Base-by-base conservation (phyloP, 768 basidiomycete species). In the Amanita inopinata region DNA sequence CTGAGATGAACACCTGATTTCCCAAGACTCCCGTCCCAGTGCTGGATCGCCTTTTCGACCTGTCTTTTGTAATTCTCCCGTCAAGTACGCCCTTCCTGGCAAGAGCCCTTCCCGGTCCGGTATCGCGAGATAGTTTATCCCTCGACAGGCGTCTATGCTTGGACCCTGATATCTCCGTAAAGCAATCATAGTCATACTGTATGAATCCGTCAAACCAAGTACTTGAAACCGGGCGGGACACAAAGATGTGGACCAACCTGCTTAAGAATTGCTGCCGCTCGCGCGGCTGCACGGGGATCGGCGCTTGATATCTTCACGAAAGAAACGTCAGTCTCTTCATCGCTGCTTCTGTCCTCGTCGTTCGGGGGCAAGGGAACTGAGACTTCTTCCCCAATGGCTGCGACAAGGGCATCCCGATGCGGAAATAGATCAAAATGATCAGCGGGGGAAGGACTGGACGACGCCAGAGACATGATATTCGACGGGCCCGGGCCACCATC, bases 231-330 rank as follows among this genome's bases (percentile, higher is more conserved):
- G 36, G 12, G 17, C 5, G 42, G n/a, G n/a, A n/a, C n/a, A n/a
- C n/a, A n/a, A n/a, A 33, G 15, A 45, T 27, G 30, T 40, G 4
- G 40, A 33, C 76, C n/a, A 37, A 88, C 89, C 70, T 87, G 73
- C 60, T 85, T 90, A 51, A 96, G 66, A 46, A 96, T 92, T 0
- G 92, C 92, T 24, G 88, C 91, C n/a, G 91, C 92, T 36, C 87
- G 67, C 2, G 91, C 92, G 34, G 92, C 92, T 12, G 88, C 88
- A 46, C 72, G 70, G 2, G 92, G 86, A 58, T 94, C 86, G 15
- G 77, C 74, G 46, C 86, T 89, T 2, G 80, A 80, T 47, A 94
- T 85, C 63, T 86, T 83, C 49, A 96, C 78, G 4, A 93, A 64
- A n/a, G 73, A 73, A 10, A 65, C 59, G 37, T 76, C 73, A 12